Base-by-base conservation (phyloP, 768 basidiomycete species). In the Amanita jacksonii region DNA sequence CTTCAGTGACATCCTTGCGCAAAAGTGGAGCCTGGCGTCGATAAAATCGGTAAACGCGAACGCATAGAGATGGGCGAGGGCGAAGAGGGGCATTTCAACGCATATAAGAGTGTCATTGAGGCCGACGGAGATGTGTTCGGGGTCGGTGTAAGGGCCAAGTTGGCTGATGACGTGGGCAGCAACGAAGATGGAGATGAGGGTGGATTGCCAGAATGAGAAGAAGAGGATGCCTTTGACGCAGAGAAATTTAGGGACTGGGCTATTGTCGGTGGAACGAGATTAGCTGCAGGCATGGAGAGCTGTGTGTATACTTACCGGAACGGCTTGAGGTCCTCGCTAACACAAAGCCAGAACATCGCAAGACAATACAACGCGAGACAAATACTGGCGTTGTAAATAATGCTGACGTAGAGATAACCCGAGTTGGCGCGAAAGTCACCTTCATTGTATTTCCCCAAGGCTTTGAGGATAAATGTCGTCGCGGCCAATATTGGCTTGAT, bases 221-320 rank as follows among this genome's bases (percentile, higher is more conserved):
- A 97, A 97, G 16, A 99, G 72, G 52, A 99, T 91, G 35, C 94
- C 94, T 59, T 99, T 99, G 52, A 99, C 92, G 58, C 92, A 99
- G 20, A 98, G 79, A 63, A 99, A 99, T 62, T 99, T 99, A 2
- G 96, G 91, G 52, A 93, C 77, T 0, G 91, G 91, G 8, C 94
- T 84, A 54, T 28, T 6, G 12, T 28, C 7, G 27, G 28, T 30
- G 10, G 25, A 13, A 27, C 15, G 3, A 27, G 22, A n/a, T 40
- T 7, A 40, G 25, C 19, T 28, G 15, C 8, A 10, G 18, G 47
- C 41, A 30, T 20, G 22, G 43, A 40, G 39, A 33, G 16, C 41
- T 20, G 8, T 36, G 16, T 1, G 18, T 8, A 15, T 22, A 23
- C 80, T 52, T 44, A 83, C 85, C 85, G 72, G 66, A 90, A 96